These are phyloP conservation scores for Paraconiothyrium brasiliense DNA, from an alignment of 2,329 filamentous ascomycete species.

Conservation along the genomic window DNA sequence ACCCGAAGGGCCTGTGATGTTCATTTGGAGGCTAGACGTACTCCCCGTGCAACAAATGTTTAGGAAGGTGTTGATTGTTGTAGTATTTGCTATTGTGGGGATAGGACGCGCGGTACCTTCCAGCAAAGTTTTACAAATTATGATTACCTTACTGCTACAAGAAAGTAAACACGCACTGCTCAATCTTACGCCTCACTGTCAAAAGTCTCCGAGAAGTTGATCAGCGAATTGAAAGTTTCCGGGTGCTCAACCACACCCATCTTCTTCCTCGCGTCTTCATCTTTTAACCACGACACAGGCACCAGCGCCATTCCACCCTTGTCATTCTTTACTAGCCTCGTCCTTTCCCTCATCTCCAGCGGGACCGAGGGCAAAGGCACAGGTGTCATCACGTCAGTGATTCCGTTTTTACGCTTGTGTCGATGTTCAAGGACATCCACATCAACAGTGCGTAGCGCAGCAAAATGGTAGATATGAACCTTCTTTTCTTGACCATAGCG, in stretches of 20 bases:
- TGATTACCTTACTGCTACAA: background rate
- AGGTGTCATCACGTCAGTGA: conserved; percentile 14
- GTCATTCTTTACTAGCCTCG: conserved; percentile 28
- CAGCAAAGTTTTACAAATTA: background rate
- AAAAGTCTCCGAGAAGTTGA: conserved; percentile 41
- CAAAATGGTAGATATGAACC: conserved; percentile 74
- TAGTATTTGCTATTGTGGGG: too few species aligned
- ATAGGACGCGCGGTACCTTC: too few species aligned
- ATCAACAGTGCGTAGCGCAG: conserved; percentile 76
- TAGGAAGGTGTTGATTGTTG: background rate
- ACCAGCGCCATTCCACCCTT: conserved; percentile 34
- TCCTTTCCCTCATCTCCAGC: conserved; percentile 26
- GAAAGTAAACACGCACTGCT: background rate
- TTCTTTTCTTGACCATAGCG: conserved; percentile 66
- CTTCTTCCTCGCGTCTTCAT: conserved; percentile 18
- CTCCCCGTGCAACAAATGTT: background rate
- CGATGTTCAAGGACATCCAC: conserved; percentile 58
- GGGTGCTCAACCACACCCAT: conserved; percentile 25
- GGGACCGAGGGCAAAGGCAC: conserved; percentile 9
- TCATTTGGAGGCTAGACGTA: too few species aligned
- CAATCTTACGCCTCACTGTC: conserved; percentile 21
- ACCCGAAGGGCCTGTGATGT: background rate
- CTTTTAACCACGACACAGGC: conserved; percentile 37
- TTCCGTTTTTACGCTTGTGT: conserved; percentile 44
- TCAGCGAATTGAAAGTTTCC: conserved; percentile 36